Percentiles rank a stretch among this genome's conserved stretches.
Evolutionary conservation across 768 basidiomycete species (phyloP).

Genomic region (Austroboletus festivus): DNA sequence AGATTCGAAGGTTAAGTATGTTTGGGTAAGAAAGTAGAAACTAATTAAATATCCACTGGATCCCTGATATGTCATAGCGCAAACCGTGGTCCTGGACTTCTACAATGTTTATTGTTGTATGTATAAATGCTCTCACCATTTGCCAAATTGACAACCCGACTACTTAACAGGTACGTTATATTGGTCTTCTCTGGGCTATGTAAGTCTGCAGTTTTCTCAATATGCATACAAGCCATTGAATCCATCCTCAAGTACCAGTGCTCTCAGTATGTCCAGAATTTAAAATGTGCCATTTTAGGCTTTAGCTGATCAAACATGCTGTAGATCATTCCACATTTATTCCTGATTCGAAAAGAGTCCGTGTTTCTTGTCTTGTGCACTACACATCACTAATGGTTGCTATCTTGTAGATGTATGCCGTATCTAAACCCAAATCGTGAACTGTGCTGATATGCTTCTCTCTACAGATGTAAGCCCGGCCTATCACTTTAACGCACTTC

Average conservation of each 20-base stretch:
- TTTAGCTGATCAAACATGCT: neutral
- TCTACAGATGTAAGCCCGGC: neutral
- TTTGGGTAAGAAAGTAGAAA: neutral
- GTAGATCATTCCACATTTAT: neutral
- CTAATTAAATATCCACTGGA: neutral
- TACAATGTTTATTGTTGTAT: neutral
- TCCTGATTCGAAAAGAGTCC: neutral
- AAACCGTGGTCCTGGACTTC: neutral
- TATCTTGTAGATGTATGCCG: neutral
- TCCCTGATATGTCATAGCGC: neutral
- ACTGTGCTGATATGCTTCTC: neutral
- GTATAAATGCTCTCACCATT: neutral
- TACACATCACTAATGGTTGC: neutral
- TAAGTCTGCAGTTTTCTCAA: neutral
- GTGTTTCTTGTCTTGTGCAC: neutral
- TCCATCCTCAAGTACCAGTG: neutral
- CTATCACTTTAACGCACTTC: neutral
- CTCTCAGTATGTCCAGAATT: neutral
- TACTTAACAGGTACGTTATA: neutral
- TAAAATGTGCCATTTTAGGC: neutral
- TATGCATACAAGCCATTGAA: neutral
- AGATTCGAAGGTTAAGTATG: neutral
- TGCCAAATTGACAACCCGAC: neutral
- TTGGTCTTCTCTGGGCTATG: neutral
- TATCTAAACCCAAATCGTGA: neutral